Evolutionary conservation across 2,329 filamentous ascomycete species (phyloP).

Genomic region (Fusarium miscanthi): DNA sequence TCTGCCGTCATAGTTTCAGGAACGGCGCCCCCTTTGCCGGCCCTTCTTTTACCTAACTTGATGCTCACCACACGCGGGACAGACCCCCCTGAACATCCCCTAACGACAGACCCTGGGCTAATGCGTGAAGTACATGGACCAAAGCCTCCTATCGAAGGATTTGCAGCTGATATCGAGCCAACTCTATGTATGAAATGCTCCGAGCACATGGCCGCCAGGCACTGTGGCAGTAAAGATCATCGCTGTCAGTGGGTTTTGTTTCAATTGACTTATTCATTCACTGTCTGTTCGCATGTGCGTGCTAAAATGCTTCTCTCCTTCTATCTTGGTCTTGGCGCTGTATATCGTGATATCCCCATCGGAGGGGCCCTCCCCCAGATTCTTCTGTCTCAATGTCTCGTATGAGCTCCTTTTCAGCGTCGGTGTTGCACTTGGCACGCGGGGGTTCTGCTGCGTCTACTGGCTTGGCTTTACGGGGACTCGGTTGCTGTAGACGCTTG

Average conservation of each 20-base stretch:
- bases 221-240: constrained; percentile 21
- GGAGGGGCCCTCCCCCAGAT: constrained; percentile 26
- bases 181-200: constrained; percentile 12
- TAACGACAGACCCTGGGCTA: background rate
- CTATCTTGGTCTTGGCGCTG: constrained; percentile 16
- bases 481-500: constrained; percentile 9
- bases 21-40: constrained; percentile 21
- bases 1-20: constrained; percentile 16
- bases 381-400: background rate
- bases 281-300: background rate
- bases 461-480: constrained; percentile 6
- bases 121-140: background rate
- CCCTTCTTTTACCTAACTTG: background rate
- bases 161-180: background rate
- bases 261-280: constrained; percentile 6
- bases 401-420: background rate
- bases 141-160: constrained; percentile 1
- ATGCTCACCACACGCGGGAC: background rate
- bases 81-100: constrained; percentile 12
- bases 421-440: constrained; percentile 28
- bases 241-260: constrained; percentile 1
- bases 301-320: constrained; percentile 3
- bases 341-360: constrained; percentile 12
- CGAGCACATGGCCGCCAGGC: constrained; percentile 4
- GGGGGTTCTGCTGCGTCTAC: constrained; percentile 12